Evolutionary conservation across 352 stramenopile genomes (phyloP), one percentile per base, ranked within the genome.

Genomic region (Globisporangium lucens): DNA sequence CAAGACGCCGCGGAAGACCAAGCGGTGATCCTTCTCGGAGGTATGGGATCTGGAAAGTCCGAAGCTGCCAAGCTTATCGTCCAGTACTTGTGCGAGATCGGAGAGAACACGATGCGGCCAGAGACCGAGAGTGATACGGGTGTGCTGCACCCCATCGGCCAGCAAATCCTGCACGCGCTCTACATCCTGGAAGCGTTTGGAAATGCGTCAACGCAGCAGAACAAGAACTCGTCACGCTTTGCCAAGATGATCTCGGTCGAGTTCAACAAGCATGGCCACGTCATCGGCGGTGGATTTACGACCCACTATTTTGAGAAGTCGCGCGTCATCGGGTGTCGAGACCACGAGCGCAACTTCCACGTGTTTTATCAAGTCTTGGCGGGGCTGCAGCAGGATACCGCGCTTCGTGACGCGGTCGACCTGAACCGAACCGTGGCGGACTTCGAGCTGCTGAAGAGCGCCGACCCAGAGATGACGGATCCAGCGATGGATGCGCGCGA

Each of bases 321-420:
- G 1, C 85, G 93, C n/a, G 77, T 98, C 0, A 87, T 97, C 66
- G 73, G 88, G 10, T 79, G 81, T 38, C 77, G 82, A 5, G 77
- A 74, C 9, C 78, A 85, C 35, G 93, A 98, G 63, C 86, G 94
- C 17, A 98, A 97, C 71, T 98, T 98, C 60, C 94, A 98, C 70
- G 83, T 97, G 20, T 97, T 98, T 64, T 98, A 98, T 72, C 91
- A 98, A 69, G 72, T 98, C 1, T 75, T 97, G 15, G 80, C 84
- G 0, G 90, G 85, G 20, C 77, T 92, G 8, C 80, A 91, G 41
- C 78, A 91, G 63, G 86, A 94, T 56, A 85, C 87, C 4, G 74
- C 70, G 20, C 72, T 94, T 15, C 79, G 82, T 8, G 85, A 94
- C 68, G 75, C 77, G 1, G 67, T 94, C 7, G 85, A 91, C 35